Conservation (phyloP, 2,329 filamentous ascomycete species). For the Pseudogymnoascus sp. region DNA sequence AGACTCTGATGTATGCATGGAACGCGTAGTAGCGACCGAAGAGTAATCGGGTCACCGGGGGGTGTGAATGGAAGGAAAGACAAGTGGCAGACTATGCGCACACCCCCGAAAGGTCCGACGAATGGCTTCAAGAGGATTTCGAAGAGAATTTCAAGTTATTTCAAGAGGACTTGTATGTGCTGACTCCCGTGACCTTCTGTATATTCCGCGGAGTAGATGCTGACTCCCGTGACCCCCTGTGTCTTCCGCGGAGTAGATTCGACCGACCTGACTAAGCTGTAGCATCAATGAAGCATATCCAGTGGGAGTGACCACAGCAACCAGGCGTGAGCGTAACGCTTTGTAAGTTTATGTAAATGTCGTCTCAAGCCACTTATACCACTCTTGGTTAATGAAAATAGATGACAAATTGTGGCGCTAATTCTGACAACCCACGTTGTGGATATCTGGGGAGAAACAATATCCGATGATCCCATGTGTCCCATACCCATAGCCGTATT, state of each 20-base stretch:
- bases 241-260: not conserved
- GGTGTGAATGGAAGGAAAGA: not conserved
- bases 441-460: slow-evolving; percentile 4
- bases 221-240: not conserved
- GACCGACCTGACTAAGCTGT: not conserved
- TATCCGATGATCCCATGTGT: slow-evolving; percentile 4
- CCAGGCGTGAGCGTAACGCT: not conserved
- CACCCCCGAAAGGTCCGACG: not conserved
- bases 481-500: not conserved
- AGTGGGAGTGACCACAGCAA: not conserved
- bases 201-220: not conserved
- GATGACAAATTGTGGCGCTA: slow-evolving; percentile 8
- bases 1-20: slow-evolving; percentile 4
- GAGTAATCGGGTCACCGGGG: not conserved
- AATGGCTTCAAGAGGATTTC: not conserved
- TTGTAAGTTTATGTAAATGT: slow-evolving; percentile 6
- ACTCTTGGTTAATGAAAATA: slow-evolving; percentile 1
- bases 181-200: not conserved
- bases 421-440: slow-evolving; percentile 7
- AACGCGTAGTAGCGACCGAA: not conserved
- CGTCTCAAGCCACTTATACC: not conserved
- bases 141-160: not conserved
- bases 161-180: not conserved
- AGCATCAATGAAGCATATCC: not conserved
- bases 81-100: not conserved